phyloP scores from a whole-genome alignment of 1,284 basidiomycete genomes.

The Apiotrichum brassicae region DNA sequence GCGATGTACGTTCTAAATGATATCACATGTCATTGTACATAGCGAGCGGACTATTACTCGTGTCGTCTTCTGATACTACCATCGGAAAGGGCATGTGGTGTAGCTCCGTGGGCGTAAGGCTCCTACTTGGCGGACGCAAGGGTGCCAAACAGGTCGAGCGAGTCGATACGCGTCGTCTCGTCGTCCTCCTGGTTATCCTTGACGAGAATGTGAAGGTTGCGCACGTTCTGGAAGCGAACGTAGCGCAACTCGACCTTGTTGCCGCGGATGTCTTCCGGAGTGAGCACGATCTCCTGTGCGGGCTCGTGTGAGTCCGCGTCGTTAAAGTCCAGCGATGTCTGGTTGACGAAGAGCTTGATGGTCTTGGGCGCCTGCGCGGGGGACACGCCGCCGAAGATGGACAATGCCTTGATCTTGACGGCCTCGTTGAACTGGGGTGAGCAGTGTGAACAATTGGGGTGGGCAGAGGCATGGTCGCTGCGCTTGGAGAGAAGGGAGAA shows the following conservation, averaged over 20 bases:
- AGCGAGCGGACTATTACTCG: too few relatives aligned
- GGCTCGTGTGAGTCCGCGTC: constrained; percentile 43
- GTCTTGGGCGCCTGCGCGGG: constrained; percentile 57
- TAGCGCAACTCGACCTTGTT: constrained; percentile 59
- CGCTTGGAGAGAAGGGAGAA: too few relatives aligned
- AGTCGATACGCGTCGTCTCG: constrained; percentile 70
- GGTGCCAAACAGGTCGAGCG: constrained; percentile 62
- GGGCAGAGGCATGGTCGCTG: neutral
- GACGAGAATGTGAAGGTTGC: constrained; percentile 68
- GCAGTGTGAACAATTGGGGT: neutral
- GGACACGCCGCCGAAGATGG: constrained; percentile 53
- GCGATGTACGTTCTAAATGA: too few relatives aligned
- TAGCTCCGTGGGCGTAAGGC: too few relatives aligned
- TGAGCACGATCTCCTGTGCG: constrained; percentile 46
- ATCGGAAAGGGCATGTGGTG: too few relatives aligned
- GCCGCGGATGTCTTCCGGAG: constrained; percentile 49
- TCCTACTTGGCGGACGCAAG: neutral
- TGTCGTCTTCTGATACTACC: too few relatives aligned
- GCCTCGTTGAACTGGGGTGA: constrained; percentile 65
- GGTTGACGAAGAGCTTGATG: constrained; percentile 61
- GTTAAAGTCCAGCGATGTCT: constrained; percentile 60
- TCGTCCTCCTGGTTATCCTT: constrained; percentile 66
- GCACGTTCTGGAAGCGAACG: constrained; percentile 73
- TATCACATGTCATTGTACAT: too few relatives aligned
- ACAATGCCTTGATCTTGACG: constrained; percentile 65